A percentile compares a stretch with the other conserved stretches of the same genome.
Conservation (phyloP, 2,329 filamentous ascomycete genomes). For the Trichoderma koningii region DNA sequence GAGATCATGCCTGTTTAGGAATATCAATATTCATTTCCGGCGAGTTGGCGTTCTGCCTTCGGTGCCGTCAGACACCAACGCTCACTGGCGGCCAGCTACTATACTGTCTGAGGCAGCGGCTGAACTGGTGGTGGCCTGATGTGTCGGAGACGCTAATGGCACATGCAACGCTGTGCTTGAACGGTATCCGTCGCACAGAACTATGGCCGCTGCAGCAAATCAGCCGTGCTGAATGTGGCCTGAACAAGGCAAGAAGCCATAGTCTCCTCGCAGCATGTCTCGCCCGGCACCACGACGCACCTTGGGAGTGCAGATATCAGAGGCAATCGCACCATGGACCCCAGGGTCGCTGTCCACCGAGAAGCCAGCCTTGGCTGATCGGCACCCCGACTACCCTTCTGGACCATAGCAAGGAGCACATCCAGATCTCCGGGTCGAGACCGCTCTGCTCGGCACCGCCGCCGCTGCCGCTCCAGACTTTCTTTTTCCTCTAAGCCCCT, state of each 20-base stretch:
- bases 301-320: conserved; percentile 17
- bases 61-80: not conserved
- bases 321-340: not conserved
- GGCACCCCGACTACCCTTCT: conserved; percentile 20
- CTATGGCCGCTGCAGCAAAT: not conserved
- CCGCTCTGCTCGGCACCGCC: conserved; percentile 26
- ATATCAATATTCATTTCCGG: too few relatives aligned
- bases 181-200: not conserved
- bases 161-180: not conserved
- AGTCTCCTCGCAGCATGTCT: conserved; percentile 1
- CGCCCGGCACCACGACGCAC: not conserved
- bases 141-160: not conserved
- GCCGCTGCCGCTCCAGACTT: conserved; percentile 24
- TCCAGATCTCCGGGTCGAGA: conserved; percentile 27
- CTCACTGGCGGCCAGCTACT: conserved; percentile 3
- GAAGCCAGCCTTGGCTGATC: conserved; percentile 20
- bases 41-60: not conserved
- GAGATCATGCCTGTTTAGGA: not conserved
- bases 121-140: conserved; percentile 8
- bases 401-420: conserved; percentile 6
- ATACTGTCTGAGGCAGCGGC: not conserved
- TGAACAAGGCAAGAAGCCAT: not conserved
- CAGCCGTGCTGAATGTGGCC: not conserved
- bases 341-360: not conserved
- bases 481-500: conserved; percentile 4